These are phyloP conservation scores for Diaporthe eres DNA, from an alignment of 2,329 filamentous ascomycete species.

Conservation along the genomic window DNA sequence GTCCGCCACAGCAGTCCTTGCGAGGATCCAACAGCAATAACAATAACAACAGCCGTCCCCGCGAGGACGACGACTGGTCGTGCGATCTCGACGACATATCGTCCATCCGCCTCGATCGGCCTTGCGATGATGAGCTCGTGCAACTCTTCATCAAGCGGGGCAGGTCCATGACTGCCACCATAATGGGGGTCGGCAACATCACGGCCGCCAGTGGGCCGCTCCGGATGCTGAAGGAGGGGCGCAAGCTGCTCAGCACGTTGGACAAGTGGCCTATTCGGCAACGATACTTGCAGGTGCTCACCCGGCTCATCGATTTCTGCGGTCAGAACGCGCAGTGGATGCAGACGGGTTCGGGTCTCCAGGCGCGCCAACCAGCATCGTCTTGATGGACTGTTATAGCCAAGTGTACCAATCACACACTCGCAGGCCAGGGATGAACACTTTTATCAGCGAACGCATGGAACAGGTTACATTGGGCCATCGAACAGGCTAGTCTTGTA, in stretches of 20 bases:
- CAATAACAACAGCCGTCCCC: neutral
- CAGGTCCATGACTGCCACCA: conserved; percentile 61
- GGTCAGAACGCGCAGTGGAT: conserved; percentile 3
- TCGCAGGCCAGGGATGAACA: neutral
- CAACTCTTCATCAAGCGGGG: conserved; percentile 68
- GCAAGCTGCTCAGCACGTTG: conserved; percentile 37
- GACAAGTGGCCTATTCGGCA: conserved; percentile 32
- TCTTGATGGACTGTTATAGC: neutral
- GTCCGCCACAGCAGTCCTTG: conserved; percentile 33
- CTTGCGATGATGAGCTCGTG: conserved; percentile 68
- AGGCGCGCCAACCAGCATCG: neutral
- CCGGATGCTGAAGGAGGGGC: conserved; percentile 43
- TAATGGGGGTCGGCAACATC: conserved; percentile 65
- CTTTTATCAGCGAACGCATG: neutral
- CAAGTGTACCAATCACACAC: neutral
- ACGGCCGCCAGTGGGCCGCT: conserved; percentile 43
- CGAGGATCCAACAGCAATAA: neutral
- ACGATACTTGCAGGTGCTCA: conserved; percentile 19
- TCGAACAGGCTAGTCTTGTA: too few species aligned
- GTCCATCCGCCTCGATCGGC: conserved; percentile 66
- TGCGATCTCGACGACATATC: conserved; percentile 46
- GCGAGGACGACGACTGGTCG: conserved; percentile 30
- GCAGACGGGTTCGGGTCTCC: neutral
- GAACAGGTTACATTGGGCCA: too few species aligned
- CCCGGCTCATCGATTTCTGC: conserved; percentile 27